Evolutionary conservation across 257 asterid genomes (phyloP), one percentile per base, ranked within the genome.

Genomic region (Nicotiana paniculata): DNA sequence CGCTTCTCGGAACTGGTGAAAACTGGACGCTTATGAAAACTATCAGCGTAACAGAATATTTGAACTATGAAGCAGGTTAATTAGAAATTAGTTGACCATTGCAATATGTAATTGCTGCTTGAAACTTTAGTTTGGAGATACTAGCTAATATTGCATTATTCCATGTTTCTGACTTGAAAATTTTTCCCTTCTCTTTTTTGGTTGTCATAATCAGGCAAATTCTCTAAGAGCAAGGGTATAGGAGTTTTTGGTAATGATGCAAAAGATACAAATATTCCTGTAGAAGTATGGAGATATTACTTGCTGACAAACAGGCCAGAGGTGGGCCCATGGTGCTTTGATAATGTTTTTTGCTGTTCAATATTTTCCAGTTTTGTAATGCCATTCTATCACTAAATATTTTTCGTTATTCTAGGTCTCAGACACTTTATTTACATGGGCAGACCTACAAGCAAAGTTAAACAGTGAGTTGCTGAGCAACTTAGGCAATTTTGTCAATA

Each of bases 221-320:
- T 96, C 87, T 96, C 99, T 35, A 94, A 96, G 88, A 96, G 95
- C 85, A 92, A 94, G 89, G 99, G 97, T 53, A 69, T 94, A 18
- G 98, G 99, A 81, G 98, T 96, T 68, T 96, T 96, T 87, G 99
- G 99, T 62, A 96, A 94, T 90, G 98, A 96, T 92, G 99, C 85
- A 30, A 93, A 94, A 84, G 96, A 89, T 80, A 91, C 99, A 77
- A 86, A 81, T 81, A 94, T 96, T 77, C 99, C 99, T 64, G 98
- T 93, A 65, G 99, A 94, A 89, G 99, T 93, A 48, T 94, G 99
- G 99, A 89, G 99, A 90, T 96, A 96, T 86, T 96, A 96, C 90
- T 88, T 96, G 87, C 92, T 96, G 83, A 90, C 97, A 37, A 96
- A 94, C 82, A 90, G 98, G 87, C 99, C 99, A 79, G 99, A 96